Percentiles rank a stretch among this genome's conserved stretches.
Conservation (phyloP, 176 grass and related monocot species). For the Tillandsia fasciculata region DNA sequence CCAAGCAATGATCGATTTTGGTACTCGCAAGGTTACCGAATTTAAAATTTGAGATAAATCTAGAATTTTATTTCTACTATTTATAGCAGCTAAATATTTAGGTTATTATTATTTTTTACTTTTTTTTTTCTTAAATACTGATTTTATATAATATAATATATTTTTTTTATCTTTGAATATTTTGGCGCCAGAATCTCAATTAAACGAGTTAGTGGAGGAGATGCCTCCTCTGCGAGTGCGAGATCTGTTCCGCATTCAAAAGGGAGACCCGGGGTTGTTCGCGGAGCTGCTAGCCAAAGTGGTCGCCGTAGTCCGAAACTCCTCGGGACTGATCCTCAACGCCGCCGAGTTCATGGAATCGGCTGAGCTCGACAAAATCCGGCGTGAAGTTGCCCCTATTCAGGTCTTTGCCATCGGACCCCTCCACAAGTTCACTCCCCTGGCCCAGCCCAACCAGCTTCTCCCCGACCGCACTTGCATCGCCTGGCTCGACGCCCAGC, state of each 20-base stretch:
- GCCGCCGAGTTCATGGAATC: conserved; percentile 22
- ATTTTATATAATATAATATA: background rate
- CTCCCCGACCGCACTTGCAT: conserved; percentile 26
- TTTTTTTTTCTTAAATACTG: background rate
- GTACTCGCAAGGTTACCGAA: no score
- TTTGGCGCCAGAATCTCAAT: background rate
- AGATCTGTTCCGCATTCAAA: background rate
- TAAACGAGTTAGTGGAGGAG: conserved; percentile 15
- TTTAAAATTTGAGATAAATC: no score
- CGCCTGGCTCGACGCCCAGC: conserved; percentile 30
- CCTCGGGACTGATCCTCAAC: conserved; percentile 21
- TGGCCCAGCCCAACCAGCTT: background rate
- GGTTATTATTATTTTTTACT: background rate
- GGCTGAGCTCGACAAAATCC: conserved; percentile 5
- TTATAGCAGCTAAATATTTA: no score
- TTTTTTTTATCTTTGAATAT: background rate
- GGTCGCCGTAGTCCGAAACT: background rate
- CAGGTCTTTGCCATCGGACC: conserved; percentile 27
- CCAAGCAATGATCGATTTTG: no score
- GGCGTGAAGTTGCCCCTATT: background rate
- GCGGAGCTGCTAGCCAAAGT: background rate
- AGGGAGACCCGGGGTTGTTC: background rate
- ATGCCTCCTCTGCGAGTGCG: conserved; percentile 24
- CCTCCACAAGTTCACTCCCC: conserved; percentile 7
- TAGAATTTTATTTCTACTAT: background rate